Evolutionary conservation across 164 flowering plant species (phyloP).

Genomic region (Vitis riparia): DNA sequence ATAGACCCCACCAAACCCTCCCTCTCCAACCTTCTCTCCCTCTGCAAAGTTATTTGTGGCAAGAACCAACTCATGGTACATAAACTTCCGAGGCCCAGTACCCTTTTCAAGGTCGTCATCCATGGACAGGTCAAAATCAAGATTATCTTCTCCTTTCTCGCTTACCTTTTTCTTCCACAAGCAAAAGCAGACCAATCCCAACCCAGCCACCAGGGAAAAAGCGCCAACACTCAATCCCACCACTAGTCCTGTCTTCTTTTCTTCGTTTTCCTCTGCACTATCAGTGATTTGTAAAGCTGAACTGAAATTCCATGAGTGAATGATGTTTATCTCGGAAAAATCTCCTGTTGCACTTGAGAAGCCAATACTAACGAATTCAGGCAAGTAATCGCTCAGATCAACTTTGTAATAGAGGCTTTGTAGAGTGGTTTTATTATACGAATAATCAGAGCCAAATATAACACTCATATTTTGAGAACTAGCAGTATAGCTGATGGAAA

Average conservation of each 20-base stretch:
- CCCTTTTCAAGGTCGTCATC: slow-evolving; percentile 22
- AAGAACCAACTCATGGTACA: slow-evolving; percentile 16
- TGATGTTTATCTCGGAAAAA: not conserved
- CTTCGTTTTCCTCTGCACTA: not conserved
- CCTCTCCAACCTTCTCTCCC: slow-evolving; percentile 31
- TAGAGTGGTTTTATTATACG: not conserved
- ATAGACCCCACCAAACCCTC: slow-evolving; percentile 41
- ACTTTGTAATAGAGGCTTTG: not conserved
- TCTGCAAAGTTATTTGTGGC: slow-evolving; percentile 35
- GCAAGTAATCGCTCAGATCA: slow-evolving; percentile 17
- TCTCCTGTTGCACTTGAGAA: slow-evolving; percentile 23
- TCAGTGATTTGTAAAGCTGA: slow-evolving; percentile 3
- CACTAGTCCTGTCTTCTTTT: not conserved
- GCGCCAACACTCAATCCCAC: slow-evolving; percentile 12
- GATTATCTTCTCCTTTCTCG: not conserved
- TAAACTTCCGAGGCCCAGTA: slow-evolving; percentile 31
- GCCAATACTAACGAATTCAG: slow-evolving; percentile 28
- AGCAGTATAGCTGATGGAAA: slow-evolving; percentile 36
- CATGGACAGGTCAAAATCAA: not conserved
- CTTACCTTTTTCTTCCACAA: slow-evolving; percentile 5
- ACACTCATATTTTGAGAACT: slow-evolving; percentile 25
- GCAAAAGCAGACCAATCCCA: slow-evolving; percentile 8
- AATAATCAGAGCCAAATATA: slow-evolving; percentile 6
- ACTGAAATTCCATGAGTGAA: slow-evolving; percentile 26
- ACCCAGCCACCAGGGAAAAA: not conserved